Conservation (phyloP, 768 basidiomycete species). For the Tylopilus rubrobrunneus region DNA sequence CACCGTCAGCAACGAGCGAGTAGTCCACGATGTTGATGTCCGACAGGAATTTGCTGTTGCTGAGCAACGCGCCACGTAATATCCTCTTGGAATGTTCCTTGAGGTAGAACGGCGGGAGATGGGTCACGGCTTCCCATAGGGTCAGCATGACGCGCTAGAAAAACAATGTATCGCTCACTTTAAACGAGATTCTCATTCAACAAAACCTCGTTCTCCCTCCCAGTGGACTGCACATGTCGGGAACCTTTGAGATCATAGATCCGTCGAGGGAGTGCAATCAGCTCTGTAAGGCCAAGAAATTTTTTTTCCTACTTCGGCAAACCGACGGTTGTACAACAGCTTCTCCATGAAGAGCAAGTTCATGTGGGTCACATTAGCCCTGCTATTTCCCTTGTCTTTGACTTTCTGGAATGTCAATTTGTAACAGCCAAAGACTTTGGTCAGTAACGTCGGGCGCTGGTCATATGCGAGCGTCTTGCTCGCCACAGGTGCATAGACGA, state of each 20-base stretch:
- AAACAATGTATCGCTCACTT: slow-evolving; percentile 43
- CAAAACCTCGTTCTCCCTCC: slow-evolving; percentile 87
- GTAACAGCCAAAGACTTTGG: slow-evolving; percentile 96
- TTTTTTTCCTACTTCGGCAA: slow-evolving; percentile 61
- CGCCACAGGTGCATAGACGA: slow-evolving; percentile 4
- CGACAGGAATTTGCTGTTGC: slow-evolving; percentile 92
- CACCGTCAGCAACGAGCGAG: slow-evolving; percentile 90
- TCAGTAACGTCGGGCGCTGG: slow-evolving; percentile 89
- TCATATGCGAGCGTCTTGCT: neutral
- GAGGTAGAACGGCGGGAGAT: slow-evolving; percentile 86
- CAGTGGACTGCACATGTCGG: slow-evolving; percentile 87
- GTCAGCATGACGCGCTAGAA: slow-evolving; percentile 1
- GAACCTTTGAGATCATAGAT: slow-evolving; percentile 98
- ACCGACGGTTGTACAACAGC: slow-evolving; percentile 87
- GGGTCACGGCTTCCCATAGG: slow-evolving; percentile 58
- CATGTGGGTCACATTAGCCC: slow-evolving; percentile 83
- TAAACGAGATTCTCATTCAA: slow-evolving; percentile 96
- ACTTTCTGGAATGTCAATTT: slow-evolving; percentile 88
- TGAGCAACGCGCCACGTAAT: slow-evolving; percentile 83
- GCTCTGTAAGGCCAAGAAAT: neutral
- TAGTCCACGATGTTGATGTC: slow-evolving; percentile 98
- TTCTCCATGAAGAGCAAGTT: slow-evolving; percentile 98
- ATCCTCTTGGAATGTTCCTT: slow-evolving; percentile 97
- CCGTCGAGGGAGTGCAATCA: slow-evolving; percentile 35
- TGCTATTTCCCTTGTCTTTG: slow-evolving; percentile 57